Conservation (phyloP, 148 eudicot genomes). For the Amaranthus cruentus region DNA sequence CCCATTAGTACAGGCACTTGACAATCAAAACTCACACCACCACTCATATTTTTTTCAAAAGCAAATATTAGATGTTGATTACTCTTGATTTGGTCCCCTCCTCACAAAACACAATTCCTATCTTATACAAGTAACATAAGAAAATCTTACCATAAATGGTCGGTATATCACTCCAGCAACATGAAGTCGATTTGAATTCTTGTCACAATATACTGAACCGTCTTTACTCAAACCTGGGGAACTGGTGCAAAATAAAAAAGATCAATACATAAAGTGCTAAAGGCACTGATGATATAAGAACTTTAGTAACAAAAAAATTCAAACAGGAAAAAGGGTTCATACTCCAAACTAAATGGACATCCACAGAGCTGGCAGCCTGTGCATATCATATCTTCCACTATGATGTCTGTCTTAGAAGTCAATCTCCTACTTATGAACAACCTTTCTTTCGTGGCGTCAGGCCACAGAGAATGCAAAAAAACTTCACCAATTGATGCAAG, state of each 20-base stretch:
- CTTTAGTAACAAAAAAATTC: background rate
- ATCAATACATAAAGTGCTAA: background rate
- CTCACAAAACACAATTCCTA: background rate
- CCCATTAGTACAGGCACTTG: too few species aligned
- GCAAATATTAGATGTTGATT: background rate
- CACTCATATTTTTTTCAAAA: background rate
- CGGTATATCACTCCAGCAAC: slow-evolving; percentile 49
- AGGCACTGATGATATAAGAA: background rate
- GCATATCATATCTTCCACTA: slow-evolving; percentile 69
- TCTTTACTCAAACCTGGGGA: slow-evolving; percentile 29
- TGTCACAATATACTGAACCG: slow-evolving; percentile 46
- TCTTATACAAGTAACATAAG: background rate
- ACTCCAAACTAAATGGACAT: slow-evolving; percentile 41
- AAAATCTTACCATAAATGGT: slow-evolving; percentile 69
- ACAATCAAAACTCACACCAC: background rate
- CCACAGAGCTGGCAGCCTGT: slow-evolving; percentile 77
- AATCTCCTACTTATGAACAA: slow-evolving; percentile 63
- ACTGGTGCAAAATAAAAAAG: slow-evolving; percentile 32
- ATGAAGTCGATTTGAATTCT: slow-evolving; percentile 61
- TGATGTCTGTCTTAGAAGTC: slow-evolving; percentile 19
- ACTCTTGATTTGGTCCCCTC: background rate
- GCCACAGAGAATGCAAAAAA: slow-evolving; percentile 47
- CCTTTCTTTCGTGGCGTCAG: slow-evolving; percentile 48
- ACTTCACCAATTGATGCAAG: slow-evolving; percentile 69
- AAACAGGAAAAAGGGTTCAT: background rate